phyloP scores from a whole-genome alignment of 345 rosid genomes.

The Pistacia integerrima region DNA sequence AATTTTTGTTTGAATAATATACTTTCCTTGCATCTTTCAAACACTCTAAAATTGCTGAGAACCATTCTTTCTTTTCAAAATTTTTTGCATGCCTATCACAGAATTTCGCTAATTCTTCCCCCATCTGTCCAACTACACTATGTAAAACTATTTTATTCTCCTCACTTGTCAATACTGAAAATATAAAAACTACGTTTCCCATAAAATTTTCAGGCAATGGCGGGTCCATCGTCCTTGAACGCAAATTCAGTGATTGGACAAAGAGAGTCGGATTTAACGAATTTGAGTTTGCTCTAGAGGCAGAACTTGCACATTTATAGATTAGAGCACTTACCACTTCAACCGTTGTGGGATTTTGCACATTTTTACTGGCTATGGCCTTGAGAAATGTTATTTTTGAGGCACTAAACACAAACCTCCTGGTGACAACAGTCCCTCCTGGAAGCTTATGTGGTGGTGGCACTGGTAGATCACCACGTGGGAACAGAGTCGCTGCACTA shows the following conservation, averaged over 20 bases:
- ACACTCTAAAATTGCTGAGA: slow-evolving; percentile 6
- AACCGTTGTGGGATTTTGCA: slow-evolving; percentile 16
- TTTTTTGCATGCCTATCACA: neutral
- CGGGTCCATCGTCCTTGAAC: neutral
- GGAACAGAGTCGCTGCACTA: slow-evolving; percentile 21
- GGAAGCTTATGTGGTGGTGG: neutral
- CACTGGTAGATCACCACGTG: slow-evolving; percentile 13
- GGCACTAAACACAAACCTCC: slow-evolving; percentile 22
- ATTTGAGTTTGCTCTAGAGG: slow-evolving; percentile 4
- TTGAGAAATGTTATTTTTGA: neutral
- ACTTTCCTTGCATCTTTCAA: neutral
- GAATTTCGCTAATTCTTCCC: slow-evolving; percentile 12
- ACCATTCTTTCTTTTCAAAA: neutral
- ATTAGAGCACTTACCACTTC: slow-evolving; percentile 19
- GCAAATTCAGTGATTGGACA: neutral
- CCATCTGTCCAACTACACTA: slow-evolving; percentile 18
- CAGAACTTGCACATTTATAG: slow-evolving; percentile 17
- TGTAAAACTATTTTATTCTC: slow-evolving; percentile 9
- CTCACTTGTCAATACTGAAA: neutral
- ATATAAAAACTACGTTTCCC: neutral
- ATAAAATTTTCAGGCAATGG: neutral
- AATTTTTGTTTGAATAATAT: slow-evolving; percentile 1
- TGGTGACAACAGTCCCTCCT: neutral
- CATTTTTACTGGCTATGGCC: neutral
- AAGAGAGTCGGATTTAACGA: neutral